phyloP scores from a whole-genome alignment of 257 asterid genomes.

The Capsicum baccatum region DNA sequence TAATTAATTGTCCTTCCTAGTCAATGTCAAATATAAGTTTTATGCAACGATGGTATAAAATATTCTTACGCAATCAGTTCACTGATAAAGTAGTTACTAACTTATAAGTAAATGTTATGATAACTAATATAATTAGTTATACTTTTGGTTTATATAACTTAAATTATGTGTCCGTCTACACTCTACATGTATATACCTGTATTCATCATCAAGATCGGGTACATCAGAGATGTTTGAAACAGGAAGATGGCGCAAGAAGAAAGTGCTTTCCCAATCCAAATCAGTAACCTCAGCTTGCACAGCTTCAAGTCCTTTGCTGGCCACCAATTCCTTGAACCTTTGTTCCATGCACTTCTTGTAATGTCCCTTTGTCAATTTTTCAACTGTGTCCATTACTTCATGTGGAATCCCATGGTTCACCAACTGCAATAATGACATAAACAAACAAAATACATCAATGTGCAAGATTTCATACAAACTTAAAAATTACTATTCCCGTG shows the following conservation, averaged over 20 bases:
- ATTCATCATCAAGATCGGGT: conserved; percentile 32
- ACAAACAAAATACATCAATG: background rate
- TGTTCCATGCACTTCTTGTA: conserved; percentile 63
- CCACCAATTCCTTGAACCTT: conserved; percentile 51
- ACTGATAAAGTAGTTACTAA: too few relatives aligned
- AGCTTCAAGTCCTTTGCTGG: conserved; percentile 42
- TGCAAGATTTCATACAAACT: too few relatives aligned
- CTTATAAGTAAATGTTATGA: too few relatives aligned
- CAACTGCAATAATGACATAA: conserved; percentile 42
- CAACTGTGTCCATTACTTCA: conserved; percentile 67
- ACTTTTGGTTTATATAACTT: background rate
- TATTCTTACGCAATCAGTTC: too few relatives aligned
- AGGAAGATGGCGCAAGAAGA: conserved; percentile 34
- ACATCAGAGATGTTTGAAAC: conserved; percentile 29
- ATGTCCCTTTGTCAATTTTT: conserved; percentile 58
- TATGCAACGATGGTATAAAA: too few relatives aligned
- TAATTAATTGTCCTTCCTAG: background rate
- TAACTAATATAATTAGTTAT: background rate
- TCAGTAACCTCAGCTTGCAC: conserved; percentile 41
- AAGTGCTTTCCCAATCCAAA: conserved; percentile 60
- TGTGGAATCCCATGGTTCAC: conserved; percentile 66
- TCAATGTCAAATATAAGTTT: too few relatives aligned
- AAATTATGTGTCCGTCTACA: background rate
- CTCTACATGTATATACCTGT: conserved; percentile 21
- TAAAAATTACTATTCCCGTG: background rate